Base-by-base conservation (phyloP, 495 filamentous ascomycete species). In the Annulohypoxylon maeteangense region DNA sequence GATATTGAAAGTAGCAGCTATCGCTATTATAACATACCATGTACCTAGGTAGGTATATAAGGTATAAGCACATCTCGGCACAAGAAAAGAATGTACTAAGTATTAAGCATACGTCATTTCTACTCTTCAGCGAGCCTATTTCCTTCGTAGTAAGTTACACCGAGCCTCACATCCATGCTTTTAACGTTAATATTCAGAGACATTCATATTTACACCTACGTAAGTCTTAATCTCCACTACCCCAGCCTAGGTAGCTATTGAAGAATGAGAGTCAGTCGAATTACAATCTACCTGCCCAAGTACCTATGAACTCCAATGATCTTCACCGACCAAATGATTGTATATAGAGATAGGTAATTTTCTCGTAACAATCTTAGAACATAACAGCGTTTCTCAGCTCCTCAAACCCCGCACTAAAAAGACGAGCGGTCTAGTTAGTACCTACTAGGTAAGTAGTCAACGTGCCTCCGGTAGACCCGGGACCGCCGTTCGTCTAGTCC, bases 81-180 rank as follows among this genome's bases (percentile, higher is more conserved):
- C 3, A 48, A 48, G 12, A 23, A 48, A 12, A 38, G 32, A n/a
- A n/a, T 34, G 34, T 59, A 29, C 42, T 14, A 3, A 62, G 34
- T 59, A 29, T 50, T 14, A 3, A 62, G 10, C n/a, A 25, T 67
- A 71, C 69, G 69, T 71, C 69, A 71, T 60, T 53, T 71, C 57
- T n/a, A 7, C 67, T 54, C 55, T 40, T 60, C 22, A 31, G 27
- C 23, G 22, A 40, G 42, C 8, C 40, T 40, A 48, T 44, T 10
- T 32, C 23, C 63, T 11, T 45, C 44, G 40, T 34, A 60, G 11
- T 38, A 29, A 57, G 34, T 56, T 50, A 29, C 62, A 62, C 44
- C 34, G 8, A 48, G 16, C 12, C 58, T 67, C 59, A 67, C 69
- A 71, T 67, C 63, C 45, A 32, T 58, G 3, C 14, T 10, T 36